phyloP scores from a whole-genome alignment of 2,329 filamentous ascomycete species.

The Fusarium praegraminearum region DNA sequence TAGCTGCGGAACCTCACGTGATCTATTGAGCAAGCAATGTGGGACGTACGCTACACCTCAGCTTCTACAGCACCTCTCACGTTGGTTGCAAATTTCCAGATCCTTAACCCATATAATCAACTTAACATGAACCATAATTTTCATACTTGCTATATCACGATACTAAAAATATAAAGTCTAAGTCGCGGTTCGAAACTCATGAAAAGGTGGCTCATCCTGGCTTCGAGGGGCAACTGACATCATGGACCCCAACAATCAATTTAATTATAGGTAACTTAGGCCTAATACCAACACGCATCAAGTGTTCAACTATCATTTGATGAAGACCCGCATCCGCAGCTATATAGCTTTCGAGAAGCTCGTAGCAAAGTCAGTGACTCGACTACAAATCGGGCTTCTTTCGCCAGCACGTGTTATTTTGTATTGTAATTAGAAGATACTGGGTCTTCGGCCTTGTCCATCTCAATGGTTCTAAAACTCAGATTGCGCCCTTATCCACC shows the following conservation, averaged over 20 bases:
- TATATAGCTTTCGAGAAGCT: not conserved
- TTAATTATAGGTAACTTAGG: not conserved
- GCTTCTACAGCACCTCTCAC: not conserved
- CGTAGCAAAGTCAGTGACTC: not conserved
- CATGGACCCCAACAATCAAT: not conserved
- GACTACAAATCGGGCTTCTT: not conserved
- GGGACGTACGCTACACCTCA: not conserved
- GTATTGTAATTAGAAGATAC: not conserved
- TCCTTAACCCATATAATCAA: not conserved
- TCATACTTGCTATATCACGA: not conserved
- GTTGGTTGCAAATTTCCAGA: not conserved
- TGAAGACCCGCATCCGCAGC: constrained; percentile 1
- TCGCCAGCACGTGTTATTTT: constrained; percentile 3
- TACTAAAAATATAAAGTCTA: not conserved
- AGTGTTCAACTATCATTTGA: constrained; percentile 3
- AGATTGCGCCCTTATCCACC: not conserved
- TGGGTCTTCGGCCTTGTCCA: not conserved
- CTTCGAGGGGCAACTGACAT: not conserved
- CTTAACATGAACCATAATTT: not conserved
- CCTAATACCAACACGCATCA: not conserved
- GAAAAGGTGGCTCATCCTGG: not conserved
- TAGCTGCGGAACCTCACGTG: constrained; percentile 42
- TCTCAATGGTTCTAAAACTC: not conserved
- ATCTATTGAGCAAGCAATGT: not conserved
- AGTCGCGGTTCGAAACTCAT: not conserved